A percentile compares a stretch with the other conserved stretches of the same genome.
Evolutionary conservation across 768 basidiomycete species (phyloP).

Genomic region (Lyophyllum decastes): DNA sequence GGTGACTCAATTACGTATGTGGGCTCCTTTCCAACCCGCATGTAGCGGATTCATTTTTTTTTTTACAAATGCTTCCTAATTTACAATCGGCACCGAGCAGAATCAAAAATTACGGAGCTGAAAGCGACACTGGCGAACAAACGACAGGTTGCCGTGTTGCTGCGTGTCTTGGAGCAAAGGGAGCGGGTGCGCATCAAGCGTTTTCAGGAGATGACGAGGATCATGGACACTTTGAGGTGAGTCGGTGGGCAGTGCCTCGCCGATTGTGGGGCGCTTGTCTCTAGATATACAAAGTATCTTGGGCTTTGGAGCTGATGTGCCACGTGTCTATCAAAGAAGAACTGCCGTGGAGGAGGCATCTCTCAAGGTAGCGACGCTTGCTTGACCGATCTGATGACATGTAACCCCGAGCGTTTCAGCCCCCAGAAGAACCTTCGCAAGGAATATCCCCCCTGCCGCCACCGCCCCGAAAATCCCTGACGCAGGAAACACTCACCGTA

Average conservation of each 20-base stretch:
- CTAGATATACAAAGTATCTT: not conserved
- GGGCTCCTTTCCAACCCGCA: too few relatives aligned
- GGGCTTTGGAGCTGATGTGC: not conserved
- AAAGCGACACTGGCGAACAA: constrained; percentile 9
- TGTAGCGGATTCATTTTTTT: too few relatives aligned
- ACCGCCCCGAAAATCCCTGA: not conserved
- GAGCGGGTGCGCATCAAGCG: constrained; percentile 26
- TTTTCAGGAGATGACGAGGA: constrained; percentile 19
- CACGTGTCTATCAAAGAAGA: not conserved
- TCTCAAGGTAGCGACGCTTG: not conserved
- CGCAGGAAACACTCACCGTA: constrained; percentile 25
- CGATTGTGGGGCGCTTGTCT: not conserved
- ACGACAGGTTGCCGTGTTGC: constrained; percentile 20
- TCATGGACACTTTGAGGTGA: constrained; percentile 21
- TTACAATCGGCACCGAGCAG: not conserved
- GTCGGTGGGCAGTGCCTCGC: not conserved
- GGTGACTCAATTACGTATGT: constrained; percentile 12
- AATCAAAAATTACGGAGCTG: constrained; percentile 1
- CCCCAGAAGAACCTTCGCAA: not conserved
- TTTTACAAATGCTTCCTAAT: too few relatives aligned
- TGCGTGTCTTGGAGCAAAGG: constrained; percentile 24
- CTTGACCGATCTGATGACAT: not conserved
- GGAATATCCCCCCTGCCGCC: not conserved
- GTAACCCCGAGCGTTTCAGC: not conserved
- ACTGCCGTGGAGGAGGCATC: not conserved